Base-by-base conservation (phyloP, 345 rosid genomes). In the Brassica cretica region DNA sequence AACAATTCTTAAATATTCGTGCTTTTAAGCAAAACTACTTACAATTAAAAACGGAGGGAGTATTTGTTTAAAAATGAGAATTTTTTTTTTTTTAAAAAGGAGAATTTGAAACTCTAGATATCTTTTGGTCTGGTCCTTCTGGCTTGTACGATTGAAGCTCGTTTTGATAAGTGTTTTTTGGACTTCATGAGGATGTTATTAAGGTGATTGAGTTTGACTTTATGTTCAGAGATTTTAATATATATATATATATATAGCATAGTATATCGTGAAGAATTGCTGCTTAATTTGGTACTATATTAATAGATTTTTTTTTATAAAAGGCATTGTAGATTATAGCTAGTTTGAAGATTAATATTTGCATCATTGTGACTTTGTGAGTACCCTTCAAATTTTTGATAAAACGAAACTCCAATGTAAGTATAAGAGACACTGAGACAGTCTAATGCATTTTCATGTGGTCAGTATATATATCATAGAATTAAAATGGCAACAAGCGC, bases 401-500 rank as follows among this genome's bases (percentile, higher is more conserved):
- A 7, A n/a, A 58, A 63, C 35, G 16, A 64, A 64, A 64, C 19
- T 64, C 21, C 21, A 19, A 19, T 19, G 21, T 19, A 1, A 19
- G 21, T 19, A 19, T 19, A 19, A 19, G 35, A 25, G 27, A 25
- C 27, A 25, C 27, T 25, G 29, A 25, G 29, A 25, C 29, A 25
- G 29, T 25, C 29, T 25, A 25, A 25, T 25, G 29, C 29, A 25
- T 25, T 25, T 25, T 3, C 29, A 25, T 25, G 29, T 25, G 29
- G 0, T 33, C 2, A 0, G 1, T 33, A 33, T 33, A 33, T 0
- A 33, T 33, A 8, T 37, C 44, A 8, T 37, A 8, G 44, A 8
- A 37, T 32, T 37, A 8, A 7, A 2, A 7, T 10, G 0, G 2
- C 5, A 14, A 46, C 4, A 8, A 51, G 97, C 98, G 88, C 95